Percentiles rank a stretch among this genome's conserved stretches.
Conservation (phyloP, 2,329 filamentous ascomycete species). For the Seiridium cupressi region DNA sequence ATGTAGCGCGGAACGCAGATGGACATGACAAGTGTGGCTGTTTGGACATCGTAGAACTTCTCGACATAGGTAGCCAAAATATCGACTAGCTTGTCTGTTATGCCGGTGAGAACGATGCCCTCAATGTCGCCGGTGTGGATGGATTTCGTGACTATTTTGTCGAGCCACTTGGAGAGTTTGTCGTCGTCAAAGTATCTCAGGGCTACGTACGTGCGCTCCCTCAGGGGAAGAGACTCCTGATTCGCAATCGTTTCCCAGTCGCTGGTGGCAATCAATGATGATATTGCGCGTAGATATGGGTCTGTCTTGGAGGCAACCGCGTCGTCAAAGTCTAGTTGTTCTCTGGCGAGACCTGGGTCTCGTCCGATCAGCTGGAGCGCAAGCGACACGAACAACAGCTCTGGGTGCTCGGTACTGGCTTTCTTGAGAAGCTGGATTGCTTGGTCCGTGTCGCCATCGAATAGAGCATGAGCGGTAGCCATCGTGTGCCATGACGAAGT, state of each 20-base stretch:
- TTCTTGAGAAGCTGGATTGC: slow-evolving; percentile 69
- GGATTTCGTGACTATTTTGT: slow-evolving; percentile 59
- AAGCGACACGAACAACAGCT: slow-evolving; percentile 67
- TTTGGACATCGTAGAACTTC: slow-evolving; percentile 76
- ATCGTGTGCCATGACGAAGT: slow-evolving; percentile 65
- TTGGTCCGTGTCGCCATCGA: slow-evolving; percentile 66
- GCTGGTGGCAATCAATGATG: slow-evolving; percentile 72
- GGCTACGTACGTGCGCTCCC: slow-evolving; percentile 73
- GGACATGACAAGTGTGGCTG: slow-evolving; percentile 71
- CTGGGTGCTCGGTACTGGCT: slow-evolving; percentile 60
- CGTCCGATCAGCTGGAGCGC: slow-evolving; percentile 63
- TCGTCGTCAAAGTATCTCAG: slow-evolving; percentile 64
- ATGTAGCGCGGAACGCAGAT: slow-evolving; percentile 75
- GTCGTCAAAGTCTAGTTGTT: slow-evolving; percentile 58
- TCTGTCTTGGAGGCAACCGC: slow-evolving; percentile 64
- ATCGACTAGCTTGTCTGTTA: slow-evolving; percentile 70
- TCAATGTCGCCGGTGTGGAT: slow-evolving; percentile 70
- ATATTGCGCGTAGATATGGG: slow-evolving; percentile 77
- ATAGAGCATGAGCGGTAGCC: slow-evolving; percentile 73
- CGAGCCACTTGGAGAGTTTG: slow-evolving; percentile 65
- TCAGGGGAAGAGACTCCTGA: slow-evolving; percentile 70
- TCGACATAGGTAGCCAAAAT: slow-evolving; percentile 74
- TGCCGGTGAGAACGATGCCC: slow-evolving; percentile 74
- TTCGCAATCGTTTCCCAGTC: slow-evolving; percentile 74
- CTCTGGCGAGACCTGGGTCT: slow-evolving; percentile 40